Evolutionary conservation across 2,329 filamentous ascomycete genomes (phyloP), one percentile per base, ranked within the genome.

Genomic region (Neophaeococcomyces mojaviensis): DNA sequence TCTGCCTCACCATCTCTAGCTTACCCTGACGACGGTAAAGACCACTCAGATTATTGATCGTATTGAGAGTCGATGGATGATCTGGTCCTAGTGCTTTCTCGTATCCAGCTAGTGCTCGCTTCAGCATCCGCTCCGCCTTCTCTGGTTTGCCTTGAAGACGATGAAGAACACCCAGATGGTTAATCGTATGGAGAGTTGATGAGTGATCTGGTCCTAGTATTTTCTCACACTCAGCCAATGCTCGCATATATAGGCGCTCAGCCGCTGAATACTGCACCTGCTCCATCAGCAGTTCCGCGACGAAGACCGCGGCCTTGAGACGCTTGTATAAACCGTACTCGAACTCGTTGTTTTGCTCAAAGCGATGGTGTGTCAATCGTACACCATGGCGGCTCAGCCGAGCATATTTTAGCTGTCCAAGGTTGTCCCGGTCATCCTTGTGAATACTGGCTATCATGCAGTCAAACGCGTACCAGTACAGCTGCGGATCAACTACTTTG

Each of bases 261-360:
- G 58, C 54, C 49, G 57, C 49, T 16, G 51, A 40, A 10, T 55
- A 55, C 52, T 56, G 56, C 16, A 54, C 52, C 47, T 56, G 54
- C n/a, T 52, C 18, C 36, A 8, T 28, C 2, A 46, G 33, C 5
- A 51, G 38, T 12, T 39, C 2, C 34, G 31, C 37, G 24, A 46
- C n/a, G n/a, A n/a, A n/a, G n/a, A n/a, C n/a, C n/a, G 16, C 37
- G 13, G 19, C 31, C 1, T 32, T 20, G 19, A 44, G 22, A 19
- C 44, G 48, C 16, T 35, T 35, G 18, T 9, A 3, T 5, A 36
- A n/a, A 9, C 37, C 8, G n/a, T 34, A 20, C 4, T 44, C 22
- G 10, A n/a, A 20, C 16, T 41, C 24, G 7, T 13, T 30, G 19
- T 15, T n/a, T 33, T 20, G 15, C 13, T 24, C 18, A 32, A 47